Base-by-base conservation (phyloP, 805 yeast species). In the Ogataea salicorniae region DNA sequence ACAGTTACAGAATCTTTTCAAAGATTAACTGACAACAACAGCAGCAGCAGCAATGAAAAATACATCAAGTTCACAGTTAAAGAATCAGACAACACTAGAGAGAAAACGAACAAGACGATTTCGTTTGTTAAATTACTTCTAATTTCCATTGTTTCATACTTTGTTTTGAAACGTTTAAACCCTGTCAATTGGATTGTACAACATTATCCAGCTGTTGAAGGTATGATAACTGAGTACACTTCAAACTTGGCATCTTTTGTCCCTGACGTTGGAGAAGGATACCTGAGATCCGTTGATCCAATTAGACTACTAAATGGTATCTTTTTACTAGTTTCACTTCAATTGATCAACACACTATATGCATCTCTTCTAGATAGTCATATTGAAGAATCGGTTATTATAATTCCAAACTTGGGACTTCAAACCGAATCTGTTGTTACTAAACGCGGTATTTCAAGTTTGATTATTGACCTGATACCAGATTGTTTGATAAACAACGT, bases 331-430 rank as follows among this genome's bases (percentile, higher is more conserved):
- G 7, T 39, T 14, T 13, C 13, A 2, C 23, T 39, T 3, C 42
- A 44, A 15, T 34, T 44, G 8, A 17, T 34, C 34, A 39, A 39
- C 20, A 18, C 39, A 9, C 6, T 39, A n/a, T 56, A 55, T 39
- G 58, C 65, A 26, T 48, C 62, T 11, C 43, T 66, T 4, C 3
- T 44, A 1, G 61, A 63, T 46, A 70, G 68, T 48, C 64, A 64
- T 33, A 64, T 72, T 14, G 68, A 70, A 44, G 82, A 77, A 50
- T 64, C 68, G 5, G 54, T 77, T 45, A 63, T 70, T 18, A 71
- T 76, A 2, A 72, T 77, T 59, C 74, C 74, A 33, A 70, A 73
- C 35, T 60, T 76, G 43, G 82, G 82, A 1, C 57, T 77, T 2
- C 81, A 77, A 51, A 55, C 69, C 31, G 69, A 69, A 41, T 67